These are phyloP conservation scores for Cystobasidium slooffiae DNA, from an alignment of 1,284 basidiomycete species.

Conservation along the genomic window DNA sequence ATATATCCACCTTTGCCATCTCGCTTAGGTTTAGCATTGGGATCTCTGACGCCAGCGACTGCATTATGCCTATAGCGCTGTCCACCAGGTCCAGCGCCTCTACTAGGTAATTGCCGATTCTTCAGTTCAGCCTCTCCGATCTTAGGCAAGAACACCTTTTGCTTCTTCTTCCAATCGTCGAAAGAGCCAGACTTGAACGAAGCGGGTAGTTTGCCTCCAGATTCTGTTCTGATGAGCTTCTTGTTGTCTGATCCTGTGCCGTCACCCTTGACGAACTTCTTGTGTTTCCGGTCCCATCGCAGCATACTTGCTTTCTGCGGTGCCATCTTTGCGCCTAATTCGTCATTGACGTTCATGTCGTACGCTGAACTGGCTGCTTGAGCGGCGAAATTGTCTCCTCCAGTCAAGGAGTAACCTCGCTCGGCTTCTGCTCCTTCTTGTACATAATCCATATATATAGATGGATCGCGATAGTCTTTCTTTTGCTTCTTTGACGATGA, in stretches of 20 bases:
- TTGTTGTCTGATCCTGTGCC: conserved; percentile 88
- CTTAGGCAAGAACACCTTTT: conserved; percentile 70
- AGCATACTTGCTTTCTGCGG: conserved; percentile 70
- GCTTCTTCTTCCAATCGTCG: conserved; percentile 90
- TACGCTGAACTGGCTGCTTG: conserved; percentile 81
- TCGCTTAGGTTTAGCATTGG: conserved; percentile 34
- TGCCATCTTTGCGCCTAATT: conserved; percentile 64
- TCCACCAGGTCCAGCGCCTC: conserved; percentile 31
- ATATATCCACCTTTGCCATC: conserved; percentile 48
- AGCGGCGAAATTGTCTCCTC: conserved; percentile 74
- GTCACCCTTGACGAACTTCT: conserved; percentile 86
- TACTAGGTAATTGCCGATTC: conserved; percentile 44
- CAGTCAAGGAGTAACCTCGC: conserved; percentile 85
- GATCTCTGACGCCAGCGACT: conserved; percentile 43
- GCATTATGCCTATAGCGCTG: conserved; percentile 50
- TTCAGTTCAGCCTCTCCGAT: conserved; percentile 74
- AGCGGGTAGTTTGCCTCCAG: conserved; percentile 87
- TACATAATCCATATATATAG: conserved; percentile 89
- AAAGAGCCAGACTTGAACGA: conserved; percentile 90
- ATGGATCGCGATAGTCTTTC: conserved; percentile 71
- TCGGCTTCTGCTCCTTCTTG: conserved; percentile 84
- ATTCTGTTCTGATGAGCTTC: conserved; percentile 92
- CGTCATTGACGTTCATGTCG: conserved; percentile 78
- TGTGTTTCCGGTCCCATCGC: conserved; percentile 95
- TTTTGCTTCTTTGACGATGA: conserved; percentile 62